Percentiles rank a stretch among this genome's conserved stretches.
Conservation (phyloP, 1,139 yeast species). For the Scheffersomyces illinoinensis region DNA sequence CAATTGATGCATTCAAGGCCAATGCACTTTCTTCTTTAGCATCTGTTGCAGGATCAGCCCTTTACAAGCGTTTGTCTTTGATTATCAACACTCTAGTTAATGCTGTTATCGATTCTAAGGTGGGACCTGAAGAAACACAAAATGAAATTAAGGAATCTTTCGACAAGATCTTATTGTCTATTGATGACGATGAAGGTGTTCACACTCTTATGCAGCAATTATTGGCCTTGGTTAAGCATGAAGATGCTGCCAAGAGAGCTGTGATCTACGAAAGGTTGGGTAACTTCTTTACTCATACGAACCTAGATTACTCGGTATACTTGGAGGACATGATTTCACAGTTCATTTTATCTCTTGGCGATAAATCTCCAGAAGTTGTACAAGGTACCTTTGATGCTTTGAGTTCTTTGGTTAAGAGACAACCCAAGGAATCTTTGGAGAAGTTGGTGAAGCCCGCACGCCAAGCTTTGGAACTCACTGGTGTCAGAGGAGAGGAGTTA, state of each 20-base stretch:
- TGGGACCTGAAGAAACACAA: constrained; percentile 35
- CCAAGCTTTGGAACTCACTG: constrained; percentile 69
- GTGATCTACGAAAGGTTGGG: constrained; percentile 71
- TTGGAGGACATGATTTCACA: constrained; percentile 73
- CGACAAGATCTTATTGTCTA: constrained; percentile 68
- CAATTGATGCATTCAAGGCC: constrained; percentile 83
- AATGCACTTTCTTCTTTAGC: constrained; percentile 86
- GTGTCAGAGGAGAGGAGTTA: constrained; percentile 62
- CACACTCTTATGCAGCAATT: constrained; percentile 86
- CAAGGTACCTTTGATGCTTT: constrained; percentile 70
- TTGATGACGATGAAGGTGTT: constrained; percentile 76
- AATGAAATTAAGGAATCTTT: constrained; percentile 55
- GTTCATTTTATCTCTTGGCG: constrained; percentile 74
- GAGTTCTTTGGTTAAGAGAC: constrained; percentile 64
- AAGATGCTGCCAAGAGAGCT: constrained; percentile 66
- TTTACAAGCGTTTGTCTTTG: constrained; percentile 68
- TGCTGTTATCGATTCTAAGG: constrained; percentile 46
- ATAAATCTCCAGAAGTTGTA: constrained; percentile 63
- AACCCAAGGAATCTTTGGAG: constrained; percentile 75
- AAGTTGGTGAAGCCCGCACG: constrained; percentile 75
- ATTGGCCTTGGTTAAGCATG: constrained; percentile 73
- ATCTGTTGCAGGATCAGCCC: constrained; percentile 84
- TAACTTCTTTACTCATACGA: constrained; percentile 64
- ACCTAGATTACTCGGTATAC: constrained; percentile 71
- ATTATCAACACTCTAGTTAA: constrained; percentile 74